Evolutionary conservation across 352 stramenopile genomes (phyloP), one percentile per base, ranked within the genome.

Genomic region (Globisporangium abappressorium): DNA sequence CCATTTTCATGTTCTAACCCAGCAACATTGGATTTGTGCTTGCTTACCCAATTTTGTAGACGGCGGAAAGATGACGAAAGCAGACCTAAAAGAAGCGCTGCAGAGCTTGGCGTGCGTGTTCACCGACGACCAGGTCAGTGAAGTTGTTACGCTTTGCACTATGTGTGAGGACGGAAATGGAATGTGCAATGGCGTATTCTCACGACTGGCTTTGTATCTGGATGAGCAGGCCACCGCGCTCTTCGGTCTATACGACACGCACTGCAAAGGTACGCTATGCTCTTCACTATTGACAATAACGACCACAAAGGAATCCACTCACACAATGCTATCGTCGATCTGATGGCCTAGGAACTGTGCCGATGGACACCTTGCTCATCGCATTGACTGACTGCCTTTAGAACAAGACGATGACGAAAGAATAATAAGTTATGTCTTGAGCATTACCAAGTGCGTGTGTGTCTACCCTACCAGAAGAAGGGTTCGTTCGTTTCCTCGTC

Each of bases 41-140:
- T 24, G 20, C 41, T 8, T 8, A 5, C 9, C 5, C 33, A 12
- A n/a, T 1, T 20, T 33, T 66, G 36, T 55, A 87, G 76, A 84
- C 46, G 66, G 74, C 20, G 77, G 79, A 30, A 64, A 68, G 43
- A 86, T 88, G 78, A 80, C 69, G 18, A 83, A 88, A 43, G 57
- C 61, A 3, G 74, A 87, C 12, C 51, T 91, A 36, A 87, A 91
- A 20, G 79, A 91, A 64, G 74, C 76, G 8, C 53, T 91, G 34
- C 68, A 76, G 68, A 72, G 72, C 2, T 74, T 89, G 56, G 69
- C 69, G 6, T 89, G 79, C 30, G 78, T 88, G 15, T 80, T 89
- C 58, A 86, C 77, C 0, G 79, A 88, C 58, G 82, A 89, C 53
- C 80, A 91, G 77, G 81, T 87, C 9, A 1, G 59, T 53, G 1